Evolutionary conservation across 2,329 filamentous ascomycete genomes (phyloP).

Genomic region (Fusarium sp.): DNA sequence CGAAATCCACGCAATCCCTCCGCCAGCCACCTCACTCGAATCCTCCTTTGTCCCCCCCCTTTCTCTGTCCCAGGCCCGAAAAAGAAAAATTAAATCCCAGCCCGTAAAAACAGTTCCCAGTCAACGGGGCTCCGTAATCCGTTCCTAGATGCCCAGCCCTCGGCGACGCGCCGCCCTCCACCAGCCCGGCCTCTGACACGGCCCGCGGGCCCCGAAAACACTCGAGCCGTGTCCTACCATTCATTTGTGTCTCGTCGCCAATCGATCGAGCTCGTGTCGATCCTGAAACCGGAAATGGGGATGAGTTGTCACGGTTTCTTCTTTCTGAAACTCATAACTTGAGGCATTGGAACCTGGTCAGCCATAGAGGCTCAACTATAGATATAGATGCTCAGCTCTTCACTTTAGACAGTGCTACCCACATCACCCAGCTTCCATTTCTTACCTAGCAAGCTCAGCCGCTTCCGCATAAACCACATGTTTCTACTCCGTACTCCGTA

Average conservation of each 20-base stretch:
- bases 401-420: background rate
- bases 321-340: background rate
- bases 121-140: background rate
- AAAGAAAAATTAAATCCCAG: background rate
- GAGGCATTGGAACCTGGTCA: background rate
- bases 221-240: background rate
- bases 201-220: background rate
- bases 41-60: background rate
- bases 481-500: background rate
- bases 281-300: background rate
- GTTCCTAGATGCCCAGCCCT: background rate
- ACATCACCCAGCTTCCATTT: background rate
- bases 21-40: conserved; percentile 5
- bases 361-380: background rate
- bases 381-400: background rate
- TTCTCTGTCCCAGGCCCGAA: background rate
- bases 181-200: background rate
- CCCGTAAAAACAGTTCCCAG: background rate
- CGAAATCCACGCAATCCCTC: conserved; percentile 26
- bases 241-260: background rate
- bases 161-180: background rate
- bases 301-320: background rate
- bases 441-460: background rate
- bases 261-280: background rate
- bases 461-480: background rate